Base-by-base conservation (phyloP, 2,329 filamentous ascomycete genomes). In the Penicillium capsulatum region DNA sequence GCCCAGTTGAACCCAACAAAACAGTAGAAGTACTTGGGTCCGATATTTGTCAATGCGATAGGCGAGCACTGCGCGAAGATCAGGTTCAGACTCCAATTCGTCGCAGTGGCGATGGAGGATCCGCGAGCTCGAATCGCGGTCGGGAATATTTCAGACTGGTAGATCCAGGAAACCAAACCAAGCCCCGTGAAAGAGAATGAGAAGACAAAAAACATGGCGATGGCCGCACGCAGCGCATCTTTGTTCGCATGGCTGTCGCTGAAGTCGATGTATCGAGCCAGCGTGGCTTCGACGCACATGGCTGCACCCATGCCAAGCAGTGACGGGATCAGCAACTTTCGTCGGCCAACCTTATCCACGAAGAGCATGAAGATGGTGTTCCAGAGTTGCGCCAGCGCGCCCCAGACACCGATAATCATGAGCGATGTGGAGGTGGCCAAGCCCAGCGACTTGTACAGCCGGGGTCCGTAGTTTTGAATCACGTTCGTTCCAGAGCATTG, bases 351-450 rank as follows among this genome's bases (percentile, higher is more conserved):
- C 11, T 59, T 66, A 48, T 76, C 72, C 31, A 75, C 54, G 29
- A 71, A 54, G 22, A 59, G 54, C 42, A 75, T 65, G 34, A 71
- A 70, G 4, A 73, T 49, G 1, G 67, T 71, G 44, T 71, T 71
- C 64, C 69, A 75, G 15, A 72, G 54, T 19, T 70, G 70, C 0
- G 71, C 69, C 6, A 76, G 60, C 1, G 71, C 70, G 16, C 72
- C 72, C 49, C 66, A 72, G 45, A 76, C 68, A 3, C 72, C 73
- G 44, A 74, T 69, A 33, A 76, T 72, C 60, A 75, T 67, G 3
- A 76, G 64, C 0, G 71, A 70, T 1, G 63, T 69, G 6, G 65
- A 64, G 0, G 63, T 69, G 2, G 59, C 54, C 29, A 75, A 67
- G 5, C 70, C 69, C 0, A 74, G 61, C 3, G 67, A 60, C 9